Evolutionary conservation across 1,139 yeast species (phyloP), one percentile per base, ranked within the genome.

Genomic region (Wickerhamomyces sp.): DNA sequence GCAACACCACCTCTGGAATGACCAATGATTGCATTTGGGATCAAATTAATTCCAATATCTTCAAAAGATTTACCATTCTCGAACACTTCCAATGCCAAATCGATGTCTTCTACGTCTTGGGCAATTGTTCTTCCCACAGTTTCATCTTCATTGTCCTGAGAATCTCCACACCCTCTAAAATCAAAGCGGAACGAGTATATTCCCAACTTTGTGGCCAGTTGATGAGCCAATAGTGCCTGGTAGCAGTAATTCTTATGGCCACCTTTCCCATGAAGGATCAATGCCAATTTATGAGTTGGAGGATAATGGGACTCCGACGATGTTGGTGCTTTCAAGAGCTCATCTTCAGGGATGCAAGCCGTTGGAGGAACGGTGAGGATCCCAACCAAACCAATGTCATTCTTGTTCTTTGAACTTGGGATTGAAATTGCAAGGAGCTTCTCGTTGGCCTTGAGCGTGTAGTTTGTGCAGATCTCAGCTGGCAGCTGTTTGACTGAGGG

Each of bases 1-100:
- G 93, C 84, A 27, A 85, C 76, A 1, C 79, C 72, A 6, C 95
- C 97, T 49, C 97, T 69, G 0, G 96, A 87, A 61, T 91, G 98
- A 3, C 81, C 83, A 34, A 87, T 69, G 7, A 84, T 69, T 2
- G 83, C 62, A 43, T 78, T 77, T 11, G 88, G 65, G 3, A 73
- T 63, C 45, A 83, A 67, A 36, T 65, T 62, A 11, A 65, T 62
- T 0, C 69, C 72, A 9, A 75, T 69, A 48, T 72, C 49, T 9
- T 48, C 39, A 41, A 50, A 53, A 18, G 46, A 30, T 15, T 61
- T 60, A 34, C 64, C 65, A 29, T 65, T 65, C 48, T 64, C 62
- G 36, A 46, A 58, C 54, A 71, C 80, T 42, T 75, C 73, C 37
- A 75, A 73, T 36, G 78, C 73, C 1, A 71, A 65, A 46, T 76